Evolutionary conservation across 345 rosid species (phyloP).

Genomic region (Rhodamnia argentea): DNA sequence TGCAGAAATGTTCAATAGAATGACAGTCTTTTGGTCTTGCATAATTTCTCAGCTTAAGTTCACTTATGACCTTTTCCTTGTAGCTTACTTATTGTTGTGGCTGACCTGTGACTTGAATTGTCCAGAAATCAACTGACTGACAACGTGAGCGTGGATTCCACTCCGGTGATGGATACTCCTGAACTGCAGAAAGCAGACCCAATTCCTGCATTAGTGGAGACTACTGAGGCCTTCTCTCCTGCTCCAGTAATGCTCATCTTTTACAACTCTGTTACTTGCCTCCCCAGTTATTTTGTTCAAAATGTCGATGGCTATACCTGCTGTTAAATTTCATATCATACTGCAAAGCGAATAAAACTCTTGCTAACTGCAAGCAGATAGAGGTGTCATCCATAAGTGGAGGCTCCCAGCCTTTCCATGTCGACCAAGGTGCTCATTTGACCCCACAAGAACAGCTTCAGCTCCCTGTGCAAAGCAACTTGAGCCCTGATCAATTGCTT

Average conservation of each 20-base stretch:
- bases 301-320: neutral
- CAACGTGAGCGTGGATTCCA: too few species aligned
- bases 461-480: neutral
- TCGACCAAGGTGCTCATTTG: neutral
- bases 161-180: neutral
- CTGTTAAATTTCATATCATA: neutral
- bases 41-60: neutral
- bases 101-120: neutral
- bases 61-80: neutral
- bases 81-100: neutral
- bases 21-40: neutral
- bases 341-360: neutral
- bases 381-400: neutral
- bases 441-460: neutral
- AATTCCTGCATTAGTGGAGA: neutral
- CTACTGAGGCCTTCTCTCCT: neutral
- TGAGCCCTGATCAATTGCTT: neutral
- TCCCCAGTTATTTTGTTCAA: neutral
- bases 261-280: neutral
- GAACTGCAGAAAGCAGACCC: neutral
- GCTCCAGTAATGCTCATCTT: neutral
- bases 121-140: neutral
- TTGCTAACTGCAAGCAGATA: neutral
- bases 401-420: neutral
- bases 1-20: neutral